Conservation (phyloP, 2,329 filamentous ascomycete species). For the Dactylellina cionopaga region DNA sequence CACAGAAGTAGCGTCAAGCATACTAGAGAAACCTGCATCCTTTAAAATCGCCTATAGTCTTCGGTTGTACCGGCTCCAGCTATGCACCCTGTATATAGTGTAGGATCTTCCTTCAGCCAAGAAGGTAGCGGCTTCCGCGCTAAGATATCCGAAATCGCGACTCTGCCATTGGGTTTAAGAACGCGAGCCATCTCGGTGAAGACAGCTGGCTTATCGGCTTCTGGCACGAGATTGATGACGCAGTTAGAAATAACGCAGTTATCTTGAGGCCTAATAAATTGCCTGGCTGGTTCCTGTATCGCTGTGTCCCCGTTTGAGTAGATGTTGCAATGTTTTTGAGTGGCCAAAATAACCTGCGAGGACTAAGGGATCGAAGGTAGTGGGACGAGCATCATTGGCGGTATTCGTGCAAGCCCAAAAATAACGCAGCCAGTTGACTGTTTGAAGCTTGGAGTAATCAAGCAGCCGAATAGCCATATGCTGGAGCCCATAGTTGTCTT, state of each 20-base stretch:
- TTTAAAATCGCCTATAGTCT: conserved; percentile 67
- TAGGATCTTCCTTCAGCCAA: conserved; percentile 64
- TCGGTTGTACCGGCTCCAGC: conserved; percentile 67
- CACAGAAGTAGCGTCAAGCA: neutral
- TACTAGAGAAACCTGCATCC: conserved; percentile 49
- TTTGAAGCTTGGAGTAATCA: neutral
- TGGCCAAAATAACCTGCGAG: conserved; percentile 20
- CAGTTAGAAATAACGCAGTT: conserved; percentile 73
- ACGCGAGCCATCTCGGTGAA: conserved; percentile 70
- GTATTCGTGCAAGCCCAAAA: neutral
- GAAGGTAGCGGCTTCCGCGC: conserved; percentile 65
- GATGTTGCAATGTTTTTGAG: neutral
- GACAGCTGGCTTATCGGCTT: conserved; percentile 65
- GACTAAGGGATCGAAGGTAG: neutral
- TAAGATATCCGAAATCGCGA: conserved; percentile 71
- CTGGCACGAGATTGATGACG: conserved; percentile 70
- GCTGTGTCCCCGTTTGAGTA: neutral
- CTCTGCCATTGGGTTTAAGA: conserved; percentile 68
- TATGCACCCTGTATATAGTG: conserved; percentile 71
- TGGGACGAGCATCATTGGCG: neutral
- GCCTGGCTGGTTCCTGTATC: neutral
- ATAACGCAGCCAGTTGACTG: too few species aligned
- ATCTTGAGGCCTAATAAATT: conserved; percentile 6
- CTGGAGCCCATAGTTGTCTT: neutral
- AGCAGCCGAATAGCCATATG: neutral